Percentiles rank a stretch among this genome's conserved stretches.
These are phyloP conservation scores for Saraca asoca DNA, from an alignment of 331 rosid genomes.

Conservation along the genomic window DNA sequence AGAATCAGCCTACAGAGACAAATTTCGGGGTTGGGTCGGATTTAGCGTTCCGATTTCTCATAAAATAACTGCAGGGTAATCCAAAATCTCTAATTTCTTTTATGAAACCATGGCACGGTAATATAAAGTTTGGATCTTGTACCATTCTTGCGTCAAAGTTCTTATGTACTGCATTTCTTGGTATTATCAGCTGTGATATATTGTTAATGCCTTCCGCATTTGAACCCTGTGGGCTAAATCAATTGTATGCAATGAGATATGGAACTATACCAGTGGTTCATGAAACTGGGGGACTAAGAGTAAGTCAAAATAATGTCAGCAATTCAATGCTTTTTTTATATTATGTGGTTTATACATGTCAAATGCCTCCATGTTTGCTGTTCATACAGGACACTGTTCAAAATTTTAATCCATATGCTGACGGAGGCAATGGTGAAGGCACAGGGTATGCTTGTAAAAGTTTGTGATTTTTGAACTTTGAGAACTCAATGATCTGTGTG, in stretches of 20 bases:
- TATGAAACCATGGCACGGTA: slow-evolving; percentile 48
- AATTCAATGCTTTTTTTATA: slow-evolving; percentile 6
- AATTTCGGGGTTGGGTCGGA: slow-evolving; percentile 96
- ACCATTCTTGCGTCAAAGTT: slow-evolving; percentile 10
- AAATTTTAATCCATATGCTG: slow-evolving; percentile 66
- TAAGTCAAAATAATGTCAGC: slow-evolving; percentile 47
- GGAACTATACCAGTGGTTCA: slow-evolving; percentile 94
- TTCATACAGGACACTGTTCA: slow-evolving; percentile 70
- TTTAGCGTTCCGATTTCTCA: slow-evolving; percentile 84
- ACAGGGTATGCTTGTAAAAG: slow-evolving; percentile 62
- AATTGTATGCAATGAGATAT: slow-evolving; percentile 88
- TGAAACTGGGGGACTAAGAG: slow-evolving; percentile 84
- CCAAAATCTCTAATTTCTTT: slow-evolving; percentile 42
- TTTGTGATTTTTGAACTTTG: slow-evolving; percentile 18
- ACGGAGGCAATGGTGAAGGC: slow-evolving; percentile 57
- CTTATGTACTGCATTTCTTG: slow-evolving; percentile 38
- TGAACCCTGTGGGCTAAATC: slow-evolving; percentile 92
- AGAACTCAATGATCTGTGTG: slow-evolving; percentile 1
- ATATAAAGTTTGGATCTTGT: slow-evolving; percentile 15
- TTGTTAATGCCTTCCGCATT: slow-evolving; percentile 85
- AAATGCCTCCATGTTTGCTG: slow-evolving; percentile 28
- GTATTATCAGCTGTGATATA: slow-evolving; percentile 73
- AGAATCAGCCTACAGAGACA: slow-evolving; percentile 58
- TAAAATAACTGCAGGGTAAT: slow-evolving; percentile 86
- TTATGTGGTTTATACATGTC: slow-evolving; percentile 11